Evolutionary conservation across 78 protist genomes (phyloP).

Genomic region (Dictyostelium discoideum): dicty_2.7 NC_007088.5:874001-874500

Average conservation of each 20-base stretch:
- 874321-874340: background rate
- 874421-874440: conserved; percentile 83
- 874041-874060: conserved; percentile 80
- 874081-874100: conserved; percentile 91
- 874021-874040: conserved; percentile 81
- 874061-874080: conserved; percentile 94
- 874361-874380: background rate
- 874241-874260: conserved; percentile 58
- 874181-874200: conserved; percentile 5
- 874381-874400: conserved; percentile 24
- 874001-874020: conserved; percentile 85
- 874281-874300: conserved; percentile 34
- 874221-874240: conserved; percentile 64
- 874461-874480: conserved; percentile 94
- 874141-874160: conserved; percentile 91
- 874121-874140: conserved; percentile 92
- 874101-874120: conserved; percentile 57
- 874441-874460: conserved; percentile 57
- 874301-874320: background rate
- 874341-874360: background rate
- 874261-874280: conserved; percentile 42
- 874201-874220: conserved; percentile 69
- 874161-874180: conserved; percentile 79
- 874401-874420: conserved; percentile 26
- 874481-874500: conserved; percentile 81